A percentile compares a stretch with the other conserved stretches of the same genome.
These are phyloP conservation scores for Brassica juncea DNA, from an alignment of 345 rosid genomes.

Conservation along the genomic window DNA sequence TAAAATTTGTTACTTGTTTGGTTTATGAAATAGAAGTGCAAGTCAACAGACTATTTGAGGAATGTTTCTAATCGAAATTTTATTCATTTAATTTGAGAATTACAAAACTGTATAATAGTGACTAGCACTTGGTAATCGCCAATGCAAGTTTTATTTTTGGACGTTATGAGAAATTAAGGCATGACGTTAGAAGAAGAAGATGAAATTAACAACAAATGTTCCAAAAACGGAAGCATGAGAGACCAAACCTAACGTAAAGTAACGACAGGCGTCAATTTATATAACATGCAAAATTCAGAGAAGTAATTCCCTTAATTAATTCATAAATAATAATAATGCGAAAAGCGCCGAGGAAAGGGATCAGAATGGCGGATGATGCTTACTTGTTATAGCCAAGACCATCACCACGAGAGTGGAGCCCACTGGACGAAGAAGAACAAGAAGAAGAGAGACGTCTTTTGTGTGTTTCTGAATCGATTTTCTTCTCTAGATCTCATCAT, in stretches of 20 bases:
- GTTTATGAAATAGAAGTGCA: neutral
- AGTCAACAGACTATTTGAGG: neutral
- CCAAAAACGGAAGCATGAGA: constrained; percentile 25
- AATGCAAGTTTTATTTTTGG: too few relatives aligned
- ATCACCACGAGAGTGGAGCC: constrained; percentile 27
- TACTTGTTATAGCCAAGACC: constrained; percentile 28
- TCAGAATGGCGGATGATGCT: constrained; percentile 31
- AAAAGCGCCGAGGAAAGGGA: constrained; percentile 18
- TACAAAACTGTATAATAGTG: too few relatives aligned
- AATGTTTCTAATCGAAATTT: neutral
- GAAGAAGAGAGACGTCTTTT: neutral
- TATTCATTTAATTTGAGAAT: too few relatives aligned
- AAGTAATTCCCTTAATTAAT: too few relatives aligned
- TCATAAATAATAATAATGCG: neutral
- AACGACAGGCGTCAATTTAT: constrained; percentile 21
- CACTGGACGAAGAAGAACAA: constrained; percentile 10
- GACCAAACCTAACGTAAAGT: constrained; percentile 31
- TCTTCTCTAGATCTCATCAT: neutral
- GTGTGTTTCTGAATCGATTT: neutral
- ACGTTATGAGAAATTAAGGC: too few relatives aligned
- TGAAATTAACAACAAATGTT: neutral
- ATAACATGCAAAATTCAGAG: neutral
- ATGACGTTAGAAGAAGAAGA: too few relatives aligned
- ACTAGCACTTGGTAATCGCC: too few relatives aligned
- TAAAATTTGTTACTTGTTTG: neutral